Base-by-base conservation (phyloP, 2,329 filamentous ascomycete genomes). In the Sporothrix luriei region DNA sequence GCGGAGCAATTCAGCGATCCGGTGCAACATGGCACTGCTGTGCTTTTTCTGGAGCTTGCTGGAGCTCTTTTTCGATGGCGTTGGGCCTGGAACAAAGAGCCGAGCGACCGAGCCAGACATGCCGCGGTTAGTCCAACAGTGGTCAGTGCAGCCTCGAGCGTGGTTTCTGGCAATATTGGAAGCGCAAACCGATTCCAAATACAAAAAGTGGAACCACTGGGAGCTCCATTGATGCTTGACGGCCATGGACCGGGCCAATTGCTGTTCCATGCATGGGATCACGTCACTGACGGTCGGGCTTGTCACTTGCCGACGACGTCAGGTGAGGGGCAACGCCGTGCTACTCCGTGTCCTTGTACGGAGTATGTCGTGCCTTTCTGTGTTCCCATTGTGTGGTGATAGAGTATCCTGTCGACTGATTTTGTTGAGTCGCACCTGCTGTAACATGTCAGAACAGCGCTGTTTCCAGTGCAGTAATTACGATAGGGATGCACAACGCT, bases 1-100 rank as follows among this genome's bases (percentile, higher is more conserved):
- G 26, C 62, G 62, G 62, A 49, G 62, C 48, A 65, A 65, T 65
- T 51, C 62, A 65, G 62, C 62, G 46, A 49, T 40, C 62, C 62
- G 62, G 24, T 43, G 26, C 49, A 29, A 29, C 29, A 29, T 29
- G 5, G 29, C 5, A 4, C n/a, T 6, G 49, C 26, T 29, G 55
- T 16, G n/a, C 6, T 26, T 16, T 43, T 57, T 57, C 7, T 46
- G 21, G 19, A 6, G 49, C 14, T 38, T 57, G 21, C 9, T 16
- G n/a, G 43, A 48, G 46, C 14, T 14, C 21, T 26, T 40, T 6
- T 1, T 21, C 5, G 29, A 57, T 5, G 29, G 29, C 3, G 29
- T 29, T 29, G 54, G 55, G 55, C 55, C 55, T 61, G 55, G 55
- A 43, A 57, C 40, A 7, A 43, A 10, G 40, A 43, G 9, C 40